A percentile compares a stretch with the other conserved stretches of the same genome.
phyloP scores from a whole-genome alignment of 1,139 yeast species.

The Blastobotrys capitulatus region DNA sequence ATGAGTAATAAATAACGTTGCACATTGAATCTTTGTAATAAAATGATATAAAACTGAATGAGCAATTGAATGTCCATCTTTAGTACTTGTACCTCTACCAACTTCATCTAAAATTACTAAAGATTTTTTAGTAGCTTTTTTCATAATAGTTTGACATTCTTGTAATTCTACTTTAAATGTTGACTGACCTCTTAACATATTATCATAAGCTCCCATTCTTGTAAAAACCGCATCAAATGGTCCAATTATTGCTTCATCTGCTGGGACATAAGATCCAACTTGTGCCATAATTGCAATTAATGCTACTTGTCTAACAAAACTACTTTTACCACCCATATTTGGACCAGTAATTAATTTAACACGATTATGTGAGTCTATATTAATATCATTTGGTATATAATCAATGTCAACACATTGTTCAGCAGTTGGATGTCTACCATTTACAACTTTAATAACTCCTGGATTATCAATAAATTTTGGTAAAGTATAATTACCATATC shows the following conservation, averaged over 20 bases:
- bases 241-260: slow-evolving; percentile 47
- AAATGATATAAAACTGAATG: slow-evolving; percentile 67
- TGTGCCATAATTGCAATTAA: slow-evolving; percentile 83
- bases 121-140: slow-evolving; percentile 45
- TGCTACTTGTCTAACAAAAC: slow-evolving; percentile 84
- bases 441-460: slow-evolving; percentile 44
- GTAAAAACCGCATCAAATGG: slow-evolving; percentile 50
- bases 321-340: slow-evolving; percentile 97
- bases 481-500: slow-evolving; percentile 45
- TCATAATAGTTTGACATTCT: slow-evolving; percentile 56
- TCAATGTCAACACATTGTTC: slow-evolving; percentile 44
- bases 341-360: slow-evolving; percentile 74
- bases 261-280: slow-evolving; percentile 83
- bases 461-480: slow-evolving; percentile 52
- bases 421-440: slow-evolving; percentile 77
- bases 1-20: slow-evolving; percentile 80
- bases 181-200: slow-evolving; percentile 60
- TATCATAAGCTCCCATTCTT: slow-evolving; percentile 70
- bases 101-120: slow-evolving; percentile 58
- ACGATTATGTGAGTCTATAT: slow-evolving; percentile 43
- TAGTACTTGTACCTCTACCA: slow-evolving; percentile 79
- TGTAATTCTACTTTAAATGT: slow-evolving; percentile 73
- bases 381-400: slow-evolving; percentile 68
- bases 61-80: slow-evolving; percentile 87
- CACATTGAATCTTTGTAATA: slow-evolving; percentile 43